These are phyloP conservation scores for Aspergillus funiculosus DNA, from an alignment of 495 filamentous ascomycete species.

Conservation along the genomic window DNA sequence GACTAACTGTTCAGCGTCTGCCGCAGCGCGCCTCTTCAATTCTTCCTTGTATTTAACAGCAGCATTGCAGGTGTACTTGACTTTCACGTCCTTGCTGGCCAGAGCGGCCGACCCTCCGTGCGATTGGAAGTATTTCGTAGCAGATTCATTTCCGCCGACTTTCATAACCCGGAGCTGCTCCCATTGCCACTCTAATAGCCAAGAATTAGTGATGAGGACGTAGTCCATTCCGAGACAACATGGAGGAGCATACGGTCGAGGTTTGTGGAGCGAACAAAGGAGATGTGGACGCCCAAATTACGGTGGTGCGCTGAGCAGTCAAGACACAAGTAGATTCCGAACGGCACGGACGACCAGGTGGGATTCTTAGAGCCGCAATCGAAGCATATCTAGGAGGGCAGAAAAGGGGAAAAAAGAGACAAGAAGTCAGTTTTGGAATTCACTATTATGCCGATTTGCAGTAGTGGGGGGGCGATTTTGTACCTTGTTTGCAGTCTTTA, in stretches of 20 bases:
- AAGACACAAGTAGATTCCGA: slow-evolving; percentile 96
- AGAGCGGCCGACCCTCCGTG: slow-evolving; percentile 91
- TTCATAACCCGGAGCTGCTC: slow-evolving; percentile 98
- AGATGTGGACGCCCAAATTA: slow-evolving; percentile 90
- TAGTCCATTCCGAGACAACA: background rate
- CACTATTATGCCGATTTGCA: slow-evolving; percentile 15
- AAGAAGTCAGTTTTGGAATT: slow-evolving; percentile 14
- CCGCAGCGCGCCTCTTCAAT: slow-evolving; percentile 71
- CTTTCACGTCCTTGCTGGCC: slow-evolving; percentile 90
- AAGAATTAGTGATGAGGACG: slow-evolving; percentile 16
- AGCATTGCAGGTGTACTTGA: slow-evolving; percentile 86
- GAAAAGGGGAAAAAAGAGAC: background rate
- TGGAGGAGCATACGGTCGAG: slow-evolving; percentile 77
- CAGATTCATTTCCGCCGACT: slow-evolving; percentile 95
- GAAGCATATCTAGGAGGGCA: slow-evolving; percentile 73
- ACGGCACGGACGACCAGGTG: slow-evolving; percentile 95
- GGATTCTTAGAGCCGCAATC: slow-evolving; percentile 96
- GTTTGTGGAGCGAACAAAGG: slow-evolving; percentile 96
- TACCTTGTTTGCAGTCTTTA: slow-evolving; percentile 91
- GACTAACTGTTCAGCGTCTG: slow-evolving; percentile 71
- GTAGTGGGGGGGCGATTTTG: slow-evolving; percentile 29
- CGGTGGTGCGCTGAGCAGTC: slow-evolving; percentile 93
- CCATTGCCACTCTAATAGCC: slow-evolving; percentile 92
- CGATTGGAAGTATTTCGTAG: slow-evolving; percentile 94
- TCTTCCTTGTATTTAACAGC: slow-evolving; percentile 97